Percentiles rank a stretch among this genome's conserved stretches.
Conservation (phyloP, 176 grass and related monocot genomes). For the Triticum aestivum region IWGSC_CS_RefSeq_v2.1 NC_057800.1:645335373-645335872, state of each 20-base stretch:
- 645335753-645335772: slow-evolving; percentile 70
- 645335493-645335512: slow-evolving; percentile 75
- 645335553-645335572: slow-evolving; percentile 70
- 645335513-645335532: slow-evolving; percentile 41
- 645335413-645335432: not conserved
- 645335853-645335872: not conserved
- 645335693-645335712: slow-evolving; percentile 93
- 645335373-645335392: not conserved
- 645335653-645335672: not conserved
- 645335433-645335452: slow-evolving; percentile 8
- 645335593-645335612: slow-evolving; percentile 78
- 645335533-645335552: slow-evolving; percentile 53
- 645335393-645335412: not conserved
- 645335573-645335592: slow-evolving; percentile 92
- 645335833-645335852: not conserved
- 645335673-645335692: slow-evolving; percentile 7
- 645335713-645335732: slow-evolving; percentile 82
- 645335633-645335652: not conserved
- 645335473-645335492: slow-evolving; percentile 89
- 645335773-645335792: slow-evolving; percentile 72
- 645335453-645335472: slow-evolving; percentile 10
- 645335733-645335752: slow-evolving; percentile 75
- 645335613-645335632: not conserved
- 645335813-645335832: slow-evolving; percentile 93
- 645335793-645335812: slow-evolving; percentile 99